A percentile compares a stretch with the other conserved stretches of the same genome.
Evolutionary conservation across 2,329 filamentous ascomycete genomes (phyloP).

Genomic region (Calonectria henricotiae): DNA sequence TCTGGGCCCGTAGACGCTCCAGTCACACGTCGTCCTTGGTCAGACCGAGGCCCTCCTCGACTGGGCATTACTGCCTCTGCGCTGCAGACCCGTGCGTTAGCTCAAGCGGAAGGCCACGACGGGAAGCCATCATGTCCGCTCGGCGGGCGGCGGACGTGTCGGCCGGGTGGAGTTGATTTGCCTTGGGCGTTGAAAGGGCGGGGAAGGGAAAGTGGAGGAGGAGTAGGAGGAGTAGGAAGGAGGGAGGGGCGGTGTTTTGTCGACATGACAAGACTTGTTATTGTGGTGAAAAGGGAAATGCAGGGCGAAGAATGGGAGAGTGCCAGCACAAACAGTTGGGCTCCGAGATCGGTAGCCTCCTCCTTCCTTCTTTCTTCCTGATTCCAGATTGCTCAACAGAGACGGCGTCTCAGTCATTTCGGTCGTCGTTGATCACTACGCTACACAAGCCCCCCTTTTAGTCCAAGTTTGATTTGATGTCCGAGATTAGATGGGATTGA

Average conservation of each 20-base stretch:
- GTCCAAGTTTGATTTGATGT: constrained; percentile 34
- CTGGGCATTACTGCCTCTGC: constrained; percentile 16
- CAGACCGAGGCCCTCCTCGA: constrained; percentile 18
- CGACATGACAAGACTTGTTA: constrained; percentile 12
- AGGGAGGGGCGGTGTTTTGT: constrained; percentile 5
- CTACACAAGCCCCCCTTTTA: constrained; percentile 24
- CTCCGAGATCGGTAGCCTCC: constrained; percentile 46
- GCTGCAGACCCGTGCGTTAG: constrained; percentile 25
- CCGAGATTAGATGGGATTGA: constrained; percentile 55
- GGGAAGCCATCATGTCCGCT: constrained; percentile 8
- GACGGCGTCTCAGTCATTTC: neutral
- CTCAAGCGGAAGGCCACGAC: constrained; percentile 17
- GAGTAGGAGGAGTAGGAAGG: neutral
- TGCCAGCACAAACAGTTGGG: neutral
- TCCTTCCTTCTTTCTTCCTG: neutral
- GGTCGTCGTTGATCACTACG: constrained; percentile 24
- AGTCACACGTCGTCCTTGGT: constrained; percentile 11
- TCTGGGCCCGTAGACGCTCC: constrained; percentile 23
- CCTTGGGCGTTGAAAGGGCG: constrained; percentile 3
- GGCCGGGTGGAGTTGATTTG: constrained; percentile 11
- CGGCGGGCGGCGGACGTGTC: constrained; percentile 5
- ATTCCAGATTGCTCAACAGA: constrained; percentile 7
- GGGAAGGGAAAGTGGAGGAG: neutral
- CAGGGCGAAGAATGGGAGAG: constrained; percentile 27
- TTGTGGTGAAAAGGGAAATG: constrained; percentile 31